Evolutionary conservation across 768 basidiomycete species (phyloP).

Genomic region (Suillus hirtellus): DNA sequence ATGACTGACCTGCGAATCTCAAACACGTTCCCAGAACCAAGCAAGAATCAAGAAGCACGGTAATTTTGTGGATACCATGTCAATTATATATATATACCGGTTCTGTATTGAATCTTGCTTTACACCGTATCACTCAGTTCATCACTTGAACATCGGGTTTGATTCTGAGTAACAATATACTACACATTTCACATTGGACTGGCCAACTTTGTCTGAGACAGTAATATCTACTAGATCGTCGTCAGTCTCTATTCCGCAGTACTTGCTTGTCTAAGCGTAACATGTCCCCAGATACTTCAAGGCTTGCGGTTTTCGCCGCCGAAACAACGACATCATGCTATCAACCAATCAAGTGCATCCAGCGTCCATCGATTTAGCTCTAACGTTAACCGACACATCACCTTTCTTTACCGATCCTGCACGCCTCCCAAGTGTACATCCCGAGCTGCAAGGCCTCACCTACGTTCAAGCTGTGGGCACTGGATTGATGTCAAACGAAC

Average conservation of each 20-base stretch:
- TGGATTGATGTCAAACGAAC: constrained; percentile 8
- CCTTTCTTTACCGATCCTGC: constrained; percentile 1
- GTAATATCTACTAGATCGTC: background rate
- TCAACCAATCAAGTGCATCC: background rate
- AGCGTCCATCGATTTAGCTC: background rate
- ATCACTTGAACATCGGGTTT: background rate
- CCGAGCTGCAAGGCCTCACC: constrained; percentile 5
- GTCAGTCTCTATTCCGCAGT: background rate
- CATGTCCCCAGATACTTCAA: background rate
- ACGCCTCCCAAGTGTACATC: constrained; percentile 1
- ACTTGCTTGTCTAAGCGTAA: background rate
- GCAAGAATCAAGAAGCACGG: background rate
- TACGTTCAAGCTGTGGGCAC: constrained; percentile 4
- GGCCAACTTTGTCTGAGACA: background rate
- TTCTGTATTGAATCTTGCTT: background rate
- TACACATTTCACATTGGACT: background rate
- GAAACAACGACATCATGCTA: background rate
- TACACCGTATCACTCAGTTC: background rate
- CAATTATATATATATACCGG: background rate
- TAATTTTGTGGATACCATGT: background rate
- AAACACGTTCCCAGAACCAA: background rate
- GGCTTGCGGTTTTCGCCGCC: background rate
- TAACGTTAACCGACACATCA: background rate
- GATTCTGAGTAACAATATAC: background rate
- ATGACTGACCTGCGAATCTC: background rate